These are phyloP conservation scores for Huiozyma sinensis DNA, from an alignment of 805 yeast genomes.

Conservation along the genomic window DNA sequence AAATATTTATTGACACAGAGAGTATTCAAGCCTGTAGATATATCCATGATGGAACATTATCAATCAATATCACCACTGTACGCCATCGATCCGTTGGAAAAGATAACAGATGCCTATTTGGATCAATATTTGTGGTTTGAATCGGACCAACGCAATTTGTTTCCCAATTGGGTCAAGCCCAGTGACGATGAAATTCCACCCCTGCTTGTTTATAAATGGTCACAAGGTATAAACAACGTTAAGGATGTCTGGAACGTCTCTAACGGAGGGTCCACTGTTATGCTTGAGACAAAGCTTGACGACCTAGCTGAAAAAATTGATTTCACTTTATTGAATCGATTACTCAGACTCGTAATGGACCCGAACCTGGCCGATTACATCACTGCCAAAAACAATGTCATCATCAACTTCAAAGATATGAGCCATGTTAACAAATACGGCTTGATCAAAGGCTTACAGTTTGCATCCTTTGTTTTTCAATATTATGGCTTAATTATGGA, in stretches of 20 bases:
- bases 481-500: constrained; percentile 83
- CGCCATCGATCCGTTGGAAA: constrained; percentile 82
- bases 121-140: constrained; percentile 97
- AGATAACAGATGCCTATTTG: constrained; percentile 89
- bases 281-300: constrained; percentile 66
- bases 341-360: constrained; percentile 72
- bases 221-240: constrained; percentile 78
- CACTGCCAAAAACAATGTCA: constrained; percentile 80
- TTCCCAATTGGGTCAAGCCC: constrained; percentile 96
- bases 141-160: constrained; percentile 72
- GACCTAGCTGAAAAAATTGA: constrained; percentile 80
- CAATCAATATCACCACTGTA: constrained; percentile 79
- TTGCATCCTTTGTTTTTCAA: constrained; percentile 81
- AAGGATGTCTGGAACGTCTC: constrained; percentile 67
- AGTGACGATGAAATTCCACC: constrained; percentile 92
- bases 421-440: constrained; percentile 86
- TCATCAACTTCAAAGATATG: constrained; percentile 86
- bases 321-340: constrained; percentile 71
- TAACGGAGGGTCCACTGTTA: constrained; percentile 68
- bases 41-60: constrained; percentile 88
- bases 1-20: constrained; percentile 75
- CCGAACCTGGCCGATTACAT: constrained; percentile 91
- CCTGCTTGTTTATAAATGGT: constrained; percentile 82
- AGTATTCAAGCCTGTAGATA: constrained; percentile 77
- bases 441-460: constrained; percentile 76